phyloP scores from a whole-genome alignment of 1,284 basidiomycete species.

The Inonotus obliquus region DNA sequence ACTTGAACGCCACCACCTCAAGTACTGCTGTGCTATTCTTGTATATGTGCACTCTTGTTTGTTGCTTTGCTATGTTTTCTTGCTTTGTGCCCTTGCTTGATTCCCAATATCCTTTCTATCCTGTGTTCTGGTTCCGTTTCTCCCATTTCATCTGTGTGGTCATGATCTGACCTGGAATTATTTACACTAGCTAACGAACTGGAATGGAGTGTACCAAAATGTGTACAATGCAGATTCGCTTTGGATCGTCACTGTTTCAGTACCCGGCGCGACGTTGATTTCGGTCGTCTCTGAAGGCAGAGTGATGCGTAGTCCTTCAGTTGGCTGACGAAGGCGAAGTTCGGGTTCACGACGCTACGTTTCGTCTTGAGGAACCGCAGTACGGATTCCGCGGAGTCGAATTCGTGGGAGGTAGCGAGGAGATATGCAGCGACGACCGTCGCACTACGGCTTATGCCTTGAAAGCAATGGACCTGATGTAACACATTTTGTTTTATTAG shows the following conservation, averaged over 20 bases:
- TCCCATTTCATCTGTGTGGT: neutral
- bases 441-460: conserved; percentile 78
- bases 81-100: conserved; percentile 4
- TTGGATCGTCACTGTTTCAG: neutral
- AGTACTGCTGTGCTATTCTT: neutral
- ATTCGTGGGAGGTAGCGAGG: conserved; percentile 31
- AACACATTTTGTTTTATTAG: conserved; percentile 30
- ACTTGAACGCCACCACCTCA: neutral
- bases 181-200: conserved; percentile 10
- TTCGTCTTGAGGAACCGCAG: conserved; percentile 28
- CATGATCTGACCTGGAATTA: neutral
- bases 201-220: neutral
- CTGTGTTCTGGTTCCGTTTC: neutral
- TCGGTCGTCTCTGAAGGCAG: conserved; percentile 17
- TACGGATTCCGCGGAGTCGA: conserved; percentile 30
- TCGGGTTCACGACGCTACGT: conserved; percentile 33
- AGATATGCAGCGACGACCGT: conserved; percentile 79
- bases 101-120: neutral
- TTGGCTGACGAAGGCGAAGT: conserved; percentile 34
- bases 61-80: conserved; percentile 2
- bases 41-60: neutral
- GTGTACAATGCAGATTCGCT: neutral
- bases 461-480: conserved; percentile 76
- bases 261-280: neutral
- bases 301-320: conserved; percentile 29